phyloP scores from a whole-genome alignment of 78 protist genomes.

The Capsaspora owczarzaki region DNA sequence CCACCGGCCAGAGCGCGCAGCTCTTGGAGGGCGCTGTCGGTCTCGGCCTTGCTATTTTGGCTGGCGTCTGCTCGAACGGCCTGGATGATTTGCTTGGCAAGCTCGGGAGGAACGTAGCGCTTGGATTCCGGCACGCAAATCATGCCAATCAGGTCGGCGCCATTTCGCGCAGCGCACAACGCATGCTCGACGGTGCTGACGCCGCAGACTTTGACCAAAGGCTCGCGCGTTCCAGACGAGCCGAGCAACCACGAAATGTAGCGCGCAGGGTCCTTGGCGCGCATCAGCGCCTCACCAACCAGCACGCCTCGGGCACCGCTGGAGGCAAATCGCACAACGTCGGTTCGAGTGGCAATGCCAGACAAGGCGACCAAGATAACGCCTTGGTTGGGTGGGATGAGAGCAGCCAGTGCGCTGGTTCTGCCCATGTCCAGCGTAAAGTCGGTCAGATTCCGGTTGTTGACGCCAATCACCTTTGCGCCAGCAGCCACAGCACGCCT shows the following conservation, averaged over 20 bases:
- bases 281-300: slow-evolving; percentile 58
- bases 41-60: too few relatives aligned
- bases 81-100: slow-evolving; percentile 3
- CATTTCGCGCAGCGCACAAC: slow-evolving; percentile 9
- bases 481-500: slow-evolving; percentile 40
- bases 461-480: slow-evolving; percentile 51
- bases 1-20: too few relatives aligned
- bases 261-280: slow-evolving; percentile 17
- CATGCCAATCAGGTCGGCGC: slow-evolving; percentile 44
- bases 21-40: background rate
- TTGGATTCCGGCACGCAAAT: slow-evolving; percentile 20
- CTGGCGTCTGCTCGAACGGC: too few relatives aligned
- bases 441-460: slow-evolving; percentile 50
- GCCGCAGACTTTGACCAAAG: slow-evolving; percentile 47
- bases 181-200: slow-evolving; percentile 10
- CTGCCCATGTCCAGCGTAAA: slow-evolving; percentile 6
- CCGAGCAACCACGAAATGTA: background rate
- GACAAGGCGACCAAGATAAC: slow-evolving; percentile 8
- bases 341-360: slow-evolving; percentile 28
- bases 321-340: slow-evolving; percentile 2
- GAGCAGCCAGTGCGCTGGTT: background rate
- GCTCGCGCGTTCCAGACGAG: background rate
- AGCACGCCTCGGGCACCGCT: slow-evolving; percentile 30
- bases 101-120: slow-evolving; percentile 10
- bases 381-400: background rate